A percentile compares a stretch with the other conserved stretches of the same genome.
Conservation (phyloP, 331 rosid genomes). For the Malus hybrid region DNA sequence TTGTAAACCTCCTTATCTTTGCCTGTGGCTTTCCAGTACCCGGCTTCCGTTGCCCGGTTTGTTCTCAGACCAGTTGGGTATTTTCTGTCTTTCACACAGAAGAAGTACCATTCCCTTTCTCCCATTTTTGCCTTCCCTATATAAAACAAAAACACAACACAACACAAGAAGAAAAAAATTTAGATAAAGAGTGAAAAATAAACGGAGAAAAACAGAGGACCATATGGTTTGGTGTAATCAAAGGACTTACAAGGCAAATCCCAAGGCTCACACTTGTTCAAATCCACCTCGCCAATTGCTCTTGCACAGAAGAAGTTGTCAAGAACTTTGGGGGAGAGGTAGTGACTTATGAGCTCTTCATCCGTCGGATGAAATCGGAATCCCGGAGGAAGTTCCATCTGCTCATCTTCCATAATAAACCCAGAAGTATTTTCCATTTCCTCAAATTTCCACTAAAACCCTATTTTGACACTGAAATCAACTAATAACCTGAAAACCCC, state of each 20-base stretch:
- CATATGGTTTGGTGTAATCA: neutral
- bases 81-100: slow-evolving; percentile 66
- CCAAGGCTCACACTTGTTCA: slow-evolving; percentile 90
- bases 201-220: neutral
- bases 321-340: slow-evolving; percentile 55
- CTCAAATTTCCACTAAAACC: slow-evolving; percentile 6
- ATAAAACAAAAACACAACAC: neutral
- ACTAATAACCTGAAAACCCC: neutral
- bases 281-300: slow-evolving; percentile 67
- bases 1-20: slow-evolving; percentile 64
- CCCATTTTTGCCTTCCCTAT: slow-evolving; percentile 78
- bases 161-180: neutral
- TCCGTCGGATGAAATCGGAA: slow-evolving; percentile 90
- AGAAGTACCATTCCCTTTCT: slow-evolving; percentile 77
- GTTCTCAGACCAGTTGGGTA: slow-evolving; percentile 86
- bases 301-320: slow-evolving; percentile 35
- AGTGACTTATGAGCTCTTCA: slow-evolving; percentile 74
- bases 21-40: slow-evolving; percentile 96
- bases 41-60: slow-evolving; percentile 77
- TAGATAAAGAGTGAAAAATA: neutral
- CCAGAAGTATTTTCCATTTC: slow-evolving; percentile 35
- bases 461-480: slow-evolving; percentile 6
- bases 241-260: slow-evolving; percentile 69
- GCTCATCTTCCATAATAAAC: slow-evolving; percentile 22
- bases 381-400: slow-evolving; percentile 67